Conservation (phyloP, 2,329 filamentous ascomycete genomes). For the Sporothrix pallida region DNA sequence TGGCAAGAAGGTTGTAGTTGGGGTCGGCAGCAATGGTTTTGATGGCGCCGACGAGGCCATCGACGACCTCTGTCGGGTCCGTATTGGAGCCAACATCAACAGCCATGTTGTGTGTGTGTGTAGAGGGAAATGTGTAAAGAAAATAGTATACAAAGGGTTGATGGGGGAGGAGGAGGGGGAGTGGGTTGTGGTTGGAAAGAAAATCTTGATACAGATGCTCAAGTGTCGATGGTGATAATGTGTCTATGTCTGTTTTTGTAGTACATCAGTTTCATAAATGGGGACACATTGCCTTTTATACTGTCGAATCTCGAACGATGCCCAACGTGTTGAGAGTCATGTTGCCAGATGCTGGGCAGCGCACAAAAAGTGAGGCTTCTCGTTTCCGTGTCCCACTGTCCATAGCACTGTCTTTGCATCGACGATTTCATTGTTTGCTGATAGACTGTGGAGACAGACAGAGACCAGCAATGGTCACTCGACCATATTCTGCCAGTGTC, state of each 20-base stretch:
- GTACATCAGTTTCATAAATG: not conserved
- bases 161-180: not conserved
- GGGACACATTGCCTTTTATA: not conserved
- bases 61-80: slow-evolving; percentile 39
- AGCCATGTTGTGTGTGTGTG: slow-evolving; percentile 23
- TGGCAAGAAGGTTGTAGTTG: slow-evolving; percentile 46
- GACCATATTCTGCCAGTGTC: not conserved
- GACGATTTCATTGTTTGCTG: not conserved
- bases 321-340: not conserved
- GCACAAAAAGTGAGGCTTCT: slow-evolving; percentile 10
- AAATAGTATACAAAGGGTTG: not conserved
- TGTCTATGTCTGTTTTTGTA: not conserved
- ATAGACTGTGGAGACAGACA: not conserved
- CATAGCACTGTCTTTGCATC: not conserved
- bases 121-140: not conserved
- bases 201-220: not conserved
- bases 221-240: not conserved
- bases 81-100: slow-evolving; percentile 20
- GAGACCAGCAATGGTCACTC: not conserved
- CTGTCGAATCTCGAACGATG: not conserved
- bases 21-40: slow-evolving; percentile 44
- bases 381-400: not conserved
- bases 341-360: not conserved
- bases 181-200: not conserved
- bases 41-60: slow-evolving; percentile 46